Conservation (phyloP, 768 basidiomycete genomes). For the Leccinellum luteum region DNA sequence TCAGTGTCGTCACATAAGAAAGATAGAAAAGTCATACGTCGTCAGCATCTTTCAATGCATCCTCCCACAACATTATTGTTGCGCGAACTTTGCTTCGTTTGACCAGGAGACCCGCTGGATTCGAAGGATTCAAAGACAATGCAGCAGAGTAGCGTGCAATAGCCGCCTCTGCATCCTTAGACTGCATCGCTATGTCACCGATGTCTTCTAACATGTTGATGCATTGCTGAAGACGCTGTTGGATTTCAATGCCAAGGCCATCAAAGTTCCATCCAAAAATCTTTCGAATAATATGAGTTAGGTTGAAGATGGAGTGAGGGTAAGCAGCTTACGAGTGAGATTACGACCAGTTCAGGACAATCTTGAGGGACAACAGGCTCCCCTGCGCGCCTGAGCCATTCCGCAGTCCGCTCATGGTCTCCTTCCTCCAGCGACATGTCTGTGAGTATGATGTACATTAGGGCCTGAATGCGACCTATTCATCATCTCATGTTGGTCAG, state of each 20-base stretch:
- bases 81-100: slow-evolving; percentile 6
- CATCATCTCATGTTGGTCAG: not conserved
- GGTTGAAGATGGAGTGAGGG: too few relatives aligned
- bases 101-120: slow-evolving; percentile 1
- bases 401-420: not conserved
- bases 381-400: not conserved
- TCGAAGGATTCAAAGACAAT: not conserved
- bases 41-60: slow-evolving; percentile 7
- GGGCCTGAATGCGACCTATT: not conserved
- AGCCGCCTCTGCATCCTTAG: not conserved
- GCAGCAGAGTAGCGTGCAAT: not conserved
- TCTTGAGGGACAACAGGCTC: not conserved
- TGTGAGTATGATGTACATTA: slow-evolving; percentile 4
- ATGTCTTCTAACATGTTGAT: not conserved
- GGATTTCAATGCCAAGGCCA: not conserved
- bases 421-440: not conserved
- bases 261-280: slow-evolving; percentile 17
- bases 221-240: not conserved
- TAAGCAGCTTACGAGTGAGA: slow-evolving; percentile 8
- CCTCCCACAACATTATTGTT: not conserved
- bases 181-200: not conserved
- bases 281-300: not conserved
- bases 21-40: not conserved
- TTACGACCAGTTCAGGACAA: not conserved
- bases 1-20: not conserved